These are phyloP conservation scores for Uronychia binucleata DNA, from an alignment of 73 alveolate genomes.

Conservation along the genomic window DNA sequence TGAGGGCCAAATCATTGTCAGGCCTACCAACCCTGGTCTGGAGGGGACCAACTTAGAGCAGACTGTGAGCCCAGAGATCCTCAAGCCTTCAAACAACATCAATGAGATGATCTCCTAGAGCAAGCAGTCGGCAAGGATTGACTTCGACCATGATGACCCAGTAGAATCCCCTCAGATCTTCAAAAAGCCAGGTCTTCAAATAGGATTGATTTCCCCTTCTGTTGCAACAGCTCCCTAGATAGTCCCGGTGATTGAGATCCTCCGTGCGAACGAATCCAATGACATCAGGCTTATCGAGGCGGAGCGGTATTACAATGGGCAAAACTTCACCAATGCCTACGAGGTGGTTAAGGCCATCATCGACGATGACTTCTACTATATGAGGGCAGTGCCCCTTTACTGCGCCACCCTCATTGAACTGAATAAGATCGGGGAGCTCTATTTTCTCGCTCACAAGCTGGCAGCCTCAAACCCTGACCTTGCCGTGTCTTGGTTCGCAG, in stretches of 20 bases:
- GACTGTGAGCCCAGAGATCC: not conserved
- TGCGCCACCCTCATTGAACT: slow-evolving; percentile 94
- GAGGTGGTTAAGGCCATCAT: slow-evolving; percentile 85
- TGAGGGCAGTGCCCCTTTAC: slow-evolving; percentile 91
- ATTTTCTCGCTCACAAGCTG: slow-evolving; percentile 93
- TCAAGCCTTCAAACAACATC: not conserved
- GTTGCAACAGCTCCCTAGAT: slow-evolving; percentile 19
- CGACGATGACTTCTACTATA: slow-evolving; percentile 89
- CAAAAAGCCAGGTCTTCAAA: not conserved
- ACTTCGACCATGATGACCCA: not conserved
- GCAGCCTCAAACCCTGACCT: slow-evolving; percentile 90
- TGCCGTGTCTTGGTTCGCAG: slow-evolving; percentile 98
- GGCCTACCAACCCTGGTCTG: not conserved
- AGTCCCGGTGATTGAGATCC: slow-evolving; percentile 73
- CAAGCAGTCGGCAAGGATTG: not conserved
- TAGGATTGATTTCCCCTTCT: slow-evolving; percentile 10
- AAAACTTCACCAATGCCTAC: slow-evolving; percentile 91
- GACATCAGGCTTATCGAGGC: slow-evolving; percentile 92
- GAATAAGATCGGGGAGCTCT: slow-evolving; percentile 92
- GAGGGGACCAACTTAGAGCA: not conserved
- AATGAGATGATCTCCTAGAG: not conserved
- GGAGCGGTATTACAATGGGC: slow-evolving; percentile 84
- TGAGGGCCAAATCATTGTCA: slow-evolving; percentile 13
- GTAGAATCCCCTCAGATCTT: not conserved
- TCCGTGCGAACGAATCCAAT: slow-evolving; percentile 74